Evolutionary conservation across 495 filamentous ascomycete genomes (phyloP).

Genomic region (Penicillium waksmanii): DNA sequence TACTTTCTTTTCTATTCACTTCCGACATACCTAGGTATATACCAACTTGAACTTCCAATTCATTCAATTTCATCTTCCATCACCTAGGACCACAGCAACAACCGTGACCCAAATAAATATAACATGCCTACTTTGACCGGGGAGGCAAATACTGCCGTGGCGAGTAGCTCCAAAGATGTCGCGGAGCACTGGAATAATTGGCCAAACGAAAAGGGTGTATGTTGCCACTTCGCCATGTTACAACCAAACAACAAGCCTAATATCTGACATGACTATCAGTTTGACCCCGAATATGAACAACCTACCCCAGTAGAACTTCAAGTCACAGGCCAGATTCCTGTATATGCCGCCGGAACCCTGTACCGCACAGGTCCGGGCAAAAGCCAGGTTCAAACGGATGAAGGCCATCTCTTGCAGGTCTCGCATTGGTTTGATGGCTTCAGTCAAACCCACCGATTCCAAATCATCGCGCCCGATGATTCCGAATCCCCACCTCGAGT

Average conservation of each 20-base stretch:
- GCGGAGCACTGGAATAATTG: slow-evolving; percentile 27
- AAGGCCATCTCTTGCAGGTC: slow-evolving; percentile 56
- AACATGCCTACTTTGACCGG: slow-evolving; percentile 14
- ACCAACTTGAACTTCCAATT: too few relatives aligned
- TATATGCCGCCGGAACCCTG: slow-evolving; percentile 62
- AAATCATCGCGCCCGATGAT: slow-evolving; percentile 50
- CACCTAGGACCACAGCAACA: background rate
- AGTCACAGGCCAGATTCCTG: slow-evolving; percentile 53
- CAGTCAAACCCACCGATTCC: slow-evolving; percentile 73
- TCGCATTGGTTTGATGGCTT: slow-evolving; percentile 85
- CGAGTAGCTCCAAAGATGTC: slow-evolving; percentile 4
- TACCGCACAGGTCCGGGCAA: slow-evolving; percentile 75
- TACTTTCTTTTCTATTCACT: too few relatives aligned
- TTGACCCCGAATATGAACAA: slow-evolving; percentile 55
- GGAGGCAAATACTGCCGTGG: background rate
- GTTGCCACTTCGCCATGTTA: background rate
- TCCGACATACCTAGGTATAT: too few relatives aligned
- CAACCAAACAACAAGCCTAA: background rate
- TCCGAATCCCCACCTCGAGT: slow-evolving; percentile 44
- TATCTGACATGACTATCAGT: slow-evolving; percentile 32
- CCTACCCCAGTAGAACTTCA: slow-evolving; percentile 50
- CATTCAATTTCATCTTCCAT: too few relatives aligned
- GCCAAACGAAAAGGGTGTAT: slow-evolving; percentile 33
- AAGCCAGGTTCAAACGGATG: slow-evolving; percentile 57
- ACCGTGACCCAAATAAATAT: background rate